Conservation (phyloP, 2,329 filamentous ascomycete species). For the Pseudogymnoascus sp. region DNA sequence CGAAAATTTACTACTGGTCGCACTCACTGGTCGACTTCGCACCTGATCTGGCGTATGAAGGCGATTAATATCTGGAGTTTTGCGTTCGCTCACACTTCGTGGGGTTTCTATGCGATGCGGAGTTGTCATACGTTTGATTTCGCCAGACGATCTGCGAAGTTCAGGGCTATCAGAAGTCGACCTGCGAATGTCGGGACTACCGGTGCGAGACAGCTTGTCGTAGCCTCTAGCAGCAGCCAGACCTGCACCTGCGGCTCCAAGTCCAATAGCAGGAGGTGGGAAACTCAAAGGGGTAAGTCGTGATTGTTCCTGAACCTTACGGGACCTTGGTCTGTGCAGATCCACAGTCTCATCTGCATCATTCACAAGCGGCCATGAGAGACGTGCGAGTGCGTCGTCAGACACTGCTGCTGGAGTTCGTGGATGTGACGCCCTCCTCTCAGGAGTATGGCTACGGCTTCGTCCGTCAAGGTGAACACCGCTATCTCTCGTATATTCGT, state of each 20-base stretch:
- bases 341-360: constrained; percentile 37
- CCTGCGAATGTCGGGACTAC: neutral
- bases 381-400: constrained; percentile 29
- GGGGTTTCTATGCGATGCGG: constrained; percentile 4
- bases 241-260: constrained; percentile 21
- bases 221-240: constrained; percentile 16
- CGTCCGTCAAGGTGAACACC: constrained; percentile 46
- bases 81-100: constrained; percentile 16
- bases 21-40: constrained; percentile 4
- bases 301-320: neutral
- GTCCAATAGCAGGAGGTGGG: constrained; percentile 18
- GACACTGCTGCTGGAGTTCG: constrained; percentile 23
- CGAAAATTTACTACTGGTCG: constrained; percentile 21
- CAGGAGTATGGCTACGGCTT: constrained; percentile 27
- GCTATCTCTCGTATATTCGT: constrained; percentile 35
- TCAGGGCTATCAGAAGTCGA: neutral
- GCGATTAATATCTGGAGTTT: constrained; percentile 24
- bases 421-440: constrained; percentile 15
- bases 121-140: constrained; percentile 3
- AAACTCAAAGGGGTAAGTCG: constrained; percentile 16
- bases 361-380: constrained; percentile 33
- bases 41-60: constrained; percentile 24
- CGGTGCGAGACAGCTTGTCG: neutral
- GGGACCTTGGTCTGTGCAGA: constrained; percentile 28
- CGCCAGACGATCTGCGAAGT: constrained; percentile 3